Evolutionary conservation across 331 rosid species (phyloP), one percentile per base, ranked within the genome.

Genomic region (Acacia concinna): DNA sequence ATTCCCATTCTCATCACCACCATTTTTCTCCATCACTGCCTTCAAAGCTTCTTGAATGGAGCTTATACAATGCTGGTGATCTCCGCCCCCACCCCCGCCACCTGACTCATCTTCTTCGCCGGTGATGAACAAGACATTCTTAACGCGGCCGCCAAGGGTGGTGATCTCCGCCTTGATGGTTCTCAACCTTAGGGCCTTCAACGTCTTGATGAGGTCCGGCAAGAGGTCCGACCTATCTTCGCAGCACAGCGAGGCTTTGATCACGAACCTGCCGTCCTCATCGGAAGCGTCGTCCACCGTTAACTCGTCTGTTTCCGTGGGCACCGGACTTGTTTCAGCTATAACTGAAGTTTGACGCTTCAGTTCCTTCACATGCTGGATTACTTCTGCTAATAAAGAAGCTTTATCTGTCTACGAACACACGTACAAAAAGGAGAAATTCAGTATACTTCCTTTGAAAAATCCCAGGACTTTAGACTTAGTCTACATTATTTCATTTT

Each of bases 111-210:
- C 96, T 9, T 89, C 91, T 20, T 94, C 98, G 0, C 89, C 87
- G 0, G 97, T 87, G 38, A 94, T 71, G 74, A 94, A 91, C 2
- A 94, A 56, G 15, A 94, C 98, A 28, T 94, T 94, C 86, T 86
- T 94, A 13, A 92, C 90, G 0, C 98, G 91, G 1, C 97, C 97
- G 0, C 94, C 97, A 0, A 94, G 90, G 1, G 98, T 92, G 0
- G 97, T 88, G 74, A 94, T 89, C 88, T 94, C 98, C 3, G 98
- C 98, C 68, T 90, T 94, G 3, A 92, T 82, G 23, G 98, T 92
- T 75, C 87, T 85, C 15, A 94, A 62, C 67, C 89, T 88, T 47
- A 94, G 74, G 0, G 84, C 88, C 74, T 94, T 94, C 17, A 94
- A 41, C 0, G 98, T 87, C 44, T 90, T 90, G 82, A 92, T 92